These are phyloP conservation scores for Balansia obtecta DNA, from an alignment of 2,329 filamentous ascomycete genomes.

Conservation along the genomic window DNA sequence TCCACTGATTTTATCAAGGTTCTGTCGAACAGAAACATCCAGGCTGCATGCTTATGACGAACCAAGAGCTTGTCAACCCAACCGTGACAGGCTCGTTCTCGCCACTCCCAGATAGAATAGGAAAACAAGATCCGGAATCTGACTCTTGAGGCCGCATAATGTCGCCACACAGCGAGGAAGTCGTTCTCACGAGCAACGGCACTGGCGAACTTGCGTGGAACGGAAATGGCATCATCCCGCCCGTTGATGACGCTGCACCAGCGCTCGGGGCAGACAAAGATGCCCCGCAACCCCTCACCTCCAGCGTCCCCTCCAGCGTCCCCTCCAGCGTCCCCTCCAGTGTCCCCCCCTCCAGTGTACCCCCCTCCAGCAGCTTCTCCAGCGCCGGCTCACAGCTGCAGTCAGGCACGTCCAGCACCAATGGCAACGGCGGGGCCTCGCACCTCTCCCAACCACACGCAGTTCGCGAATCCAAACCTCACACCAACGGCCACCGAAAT, in stretches of 20 bases:
- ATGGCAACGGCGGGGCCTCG: slow-evolving; percentile 7
- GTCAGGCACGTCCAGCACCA: slow-evolving; percentile 6
- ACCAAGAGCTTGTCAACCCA: background rate
- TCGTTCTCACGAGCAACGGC: slow-evolving; percentile 17
- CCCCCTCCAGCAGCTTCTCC: background rate
- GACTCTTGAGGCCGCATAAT: slow-evolving; percentile 10
- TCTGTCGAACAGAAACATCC: background rate
- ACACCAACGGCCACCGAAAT: slow-evolving; percentile 9
- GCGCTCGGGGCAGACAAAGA: background rate
- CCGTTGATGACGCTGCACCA: background rate
- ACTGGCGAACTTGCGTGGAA: slow-evolving; percentile 8
- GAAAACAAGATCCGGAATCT: background rate
- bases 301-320: slow-evolving; percentile 3
- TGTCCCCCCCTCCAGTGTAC: no score
- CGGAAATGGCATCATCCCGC: slow-evolving; percentile 5
- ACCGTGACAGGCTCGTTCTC: background rate
- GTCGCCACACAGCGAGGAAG: slow-evolving; percentile 23
- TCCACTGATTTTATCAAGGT: no score
- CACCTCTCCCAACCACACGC: slow-evolving; percentile 1
- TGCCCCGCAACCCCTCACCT: slow-evolving; percentile 6
- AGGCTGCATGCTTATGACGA: background rate
- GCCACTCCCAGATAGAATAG: background rate
- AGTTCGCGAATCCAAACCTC: slow-evolving; percentile 1
- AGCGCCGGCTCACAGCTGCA: slow-evolving; percentile 8
- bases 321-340: background rate